Evolutionary conservation across 257 asterid species (phyloP).

Genomic region (Solanum ossicruentum): DNA sequence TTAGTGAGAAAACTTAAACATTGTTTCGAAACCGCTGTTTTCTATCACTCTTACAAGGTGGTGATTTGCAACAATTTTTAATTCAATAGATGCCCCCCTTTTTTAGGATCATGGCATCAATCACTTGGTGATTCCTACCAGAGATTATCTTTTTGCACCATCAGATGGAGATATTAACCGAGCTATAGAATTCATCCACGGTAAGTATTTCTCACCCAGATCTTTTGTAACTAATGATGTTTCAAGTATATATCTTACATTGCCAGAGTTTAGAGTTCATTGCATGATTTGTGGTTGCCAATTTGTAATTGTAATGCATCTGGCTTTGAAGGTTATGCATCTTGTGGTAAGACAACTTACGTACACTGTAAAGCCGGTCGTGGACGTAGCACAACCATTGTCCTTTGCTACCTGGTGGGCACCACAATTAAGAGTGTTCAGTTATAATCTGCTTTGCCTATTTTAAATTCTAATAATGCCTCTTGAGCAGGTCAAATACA

Average conservation of each 20-base stretch:
- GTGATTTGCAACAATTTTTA: not conserved
- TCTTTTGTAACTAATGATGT: not conserved
- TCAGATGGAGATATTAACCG: conserved; percentile 47
- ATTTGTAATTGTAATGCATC: not conserved
- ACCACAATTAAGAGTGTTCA: not conserved
- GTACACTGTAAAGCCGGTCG: conserved; percentile 98
- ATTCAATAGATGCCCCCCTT: not conserved
- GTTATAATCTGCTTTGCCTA: not conserved
- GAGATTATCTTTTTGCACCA: conserved; percentile 98
- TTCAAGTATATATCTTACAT: not conserved
- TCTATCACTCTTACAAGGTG: not conserved
- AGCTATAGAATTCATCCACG: conserved; percentile 81
- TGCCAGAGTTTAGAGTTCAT: not conserved
- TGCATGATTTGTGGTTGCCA: not conserved
- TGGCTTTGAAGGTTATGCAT: conserved; percentile 38
- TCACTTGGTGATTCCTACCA: conserved; percentile 89
- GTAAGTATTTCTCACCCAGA: conserved; percentile 12
- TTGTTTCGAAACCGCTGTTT: not conserved
- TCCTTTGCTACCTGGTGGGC: conserved; percentile 82
- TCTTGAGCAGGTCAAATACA: conserved; percentile 56
- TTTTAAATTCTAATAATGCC: not conserved
- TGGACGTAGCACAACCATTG: conserved; percentile 95
- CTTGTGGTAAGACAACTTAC: conserved; percentile 57
- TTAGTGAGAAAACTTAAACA: not conserved
- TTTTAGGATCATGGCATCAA: conserved; percentile 53